These are phyloP conservation scores for Guyanaporus albipodus DNA, from an alignment of 768 basidiomycete genomes.

Conservation along the genomic window DNA sequence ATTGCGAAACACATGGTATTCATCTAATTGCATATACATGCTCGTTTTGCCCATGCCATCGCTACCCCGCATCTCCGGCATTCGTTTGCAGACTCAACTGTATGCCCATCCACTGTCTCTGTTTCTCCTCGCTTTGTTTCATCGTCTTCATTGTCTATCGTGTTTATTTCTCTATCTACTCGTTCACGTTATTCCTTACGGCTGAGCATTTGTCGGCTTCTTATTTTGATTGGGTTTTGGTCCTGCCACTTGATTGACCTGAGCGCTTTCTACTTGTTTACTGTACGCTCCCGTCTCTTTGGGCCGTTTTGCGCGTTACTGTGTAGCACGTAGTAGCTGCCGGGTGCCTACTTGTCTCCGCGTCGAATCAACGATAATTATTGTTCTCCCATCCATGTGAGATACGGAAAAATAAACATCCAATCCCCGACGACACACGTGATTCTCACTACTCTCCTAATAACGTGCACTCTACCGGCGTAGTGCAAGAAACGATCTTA, in stretches of 20 bases:
- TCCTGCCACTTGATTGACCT: conserved; percentile 18
- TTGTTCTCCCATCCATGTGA: conserved; percentile 8
- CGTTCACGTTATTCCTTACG: conserved; percentile 27
- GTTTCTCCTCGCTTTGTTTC: conserved; percentile 25
- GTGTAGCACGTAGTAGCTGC: conserved; percentile 33
- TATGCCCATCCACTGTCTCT: conserved; percentile 22
- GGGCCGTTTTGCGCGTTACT: conserved; percentile 30
- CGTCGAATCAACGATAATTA: conserved; percentile 23
- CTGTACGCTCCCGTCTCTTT: conserved; percentile 28
- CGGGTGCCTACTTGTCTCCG: conserved; percentile 30
- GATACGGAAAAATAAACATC: background rate
- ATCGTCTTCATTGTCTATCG: conserved; percentile 16
- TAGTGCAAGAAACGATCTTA: background rate
- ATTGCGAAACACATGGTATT: conserved; percentile 35
- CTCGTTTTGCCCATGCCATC: conserved; percentile 30
- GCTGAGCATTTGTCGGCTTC: conserved; percentile 24
- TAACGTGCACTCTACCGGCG: background rate
- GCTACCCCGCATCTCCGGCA: conserved; percentile 17
- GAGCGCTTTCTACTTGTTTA: conserved; percentile 30
- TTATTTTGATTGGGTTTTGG: conserved; percentile 24
- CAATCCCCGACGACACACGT: conserved; percentile 1
- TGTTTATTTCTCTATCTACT: conserved; percentile 32
- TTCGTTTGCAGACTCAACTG: conserved; percentile 22
- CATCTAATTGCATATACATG: conserved; percentile 33
- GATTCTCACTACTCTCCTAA: conserved; percentile 3